These are phyloP conservation scores for Parastagonospora nodorum DNA, from an alignment of 2,329 filamentous ascomycete genomes.

Conservation along the genomic window DNA sequence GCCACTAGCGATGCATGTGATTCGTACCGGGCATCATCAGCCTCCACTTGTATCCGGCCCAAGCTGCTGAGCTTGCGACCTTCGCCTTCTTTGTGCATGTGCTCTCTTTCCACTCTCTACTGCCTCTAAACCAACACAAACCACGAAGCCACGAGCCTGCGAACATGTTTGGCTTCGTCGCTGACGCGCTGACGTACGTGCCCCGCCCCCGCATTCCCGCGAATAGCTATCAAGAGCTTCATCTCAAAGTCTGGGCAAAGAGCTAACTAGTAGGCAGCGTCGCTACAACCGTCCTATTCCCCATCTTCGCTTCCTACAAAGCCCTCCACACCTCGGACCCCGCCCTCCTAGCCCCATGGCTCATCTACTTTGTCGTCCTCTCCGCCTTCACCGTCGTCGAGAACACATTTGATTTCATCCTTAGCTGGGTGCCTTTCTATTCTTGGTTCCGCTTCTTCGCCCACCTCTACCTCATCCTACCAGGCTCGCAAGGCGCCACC, in stretches of 20 bases:
- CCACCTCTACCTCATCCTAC: slow-evolving; percentile 94
- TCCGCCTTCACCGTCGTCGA: slow-evolving; percentile 81
- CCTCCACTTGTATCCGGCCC: slow-evolving; percentile 8
- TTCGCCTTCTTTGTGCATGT: background rate
- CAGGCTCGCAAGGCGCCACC: slow-evolving; percentile 92
- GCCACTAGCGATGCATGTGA: slow-evolving; percentile 3
- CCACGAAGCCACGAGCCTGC: slow-evolving; percentile 4
- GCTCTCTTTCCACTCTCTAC: slow-evolving; percentile 2
- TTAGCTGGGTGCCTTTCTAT: slow-evolving; percentile 93
- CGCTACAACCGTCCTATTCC: slow-evolving; percentile 83
- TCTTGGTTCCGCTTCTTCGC: slow-evolving; percentile 85
- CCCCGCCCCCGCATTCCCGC: slow-evolving; percentile 34
- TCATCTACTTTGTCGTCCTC: slow-evolving; percentile 98
- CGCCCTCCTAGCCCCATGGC: slow-evolving; percentile 89
- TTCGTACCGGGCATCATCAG: slow-evolving; percentile 12
- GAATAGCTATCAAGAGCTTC: slow-evolving; percentile 5
- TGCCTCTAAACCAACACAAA: slow-evolving; percentile 5
- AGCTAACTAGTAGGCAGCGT: slow-evolving; percentile 34
- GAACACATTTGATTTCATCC: slow-evolving; percentile 84
- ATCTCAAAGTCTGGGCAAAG: slow-evolving; percentile 13
- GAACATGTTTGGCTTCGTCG: slow-evolving; percentile 46
- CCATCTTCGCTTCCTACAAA: slow-evolving; percentile 97
- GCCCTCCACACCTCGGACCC: slow-evolving; percentile 92
- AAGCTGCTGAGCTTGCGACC: slow-evolving; percentile 1
- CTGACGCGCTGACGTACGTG: slow-evolving; percentile 46